phyloP scores from a whole-genome alignment of 805 yeast species.

The Yamadazyma olivae region DNA sequence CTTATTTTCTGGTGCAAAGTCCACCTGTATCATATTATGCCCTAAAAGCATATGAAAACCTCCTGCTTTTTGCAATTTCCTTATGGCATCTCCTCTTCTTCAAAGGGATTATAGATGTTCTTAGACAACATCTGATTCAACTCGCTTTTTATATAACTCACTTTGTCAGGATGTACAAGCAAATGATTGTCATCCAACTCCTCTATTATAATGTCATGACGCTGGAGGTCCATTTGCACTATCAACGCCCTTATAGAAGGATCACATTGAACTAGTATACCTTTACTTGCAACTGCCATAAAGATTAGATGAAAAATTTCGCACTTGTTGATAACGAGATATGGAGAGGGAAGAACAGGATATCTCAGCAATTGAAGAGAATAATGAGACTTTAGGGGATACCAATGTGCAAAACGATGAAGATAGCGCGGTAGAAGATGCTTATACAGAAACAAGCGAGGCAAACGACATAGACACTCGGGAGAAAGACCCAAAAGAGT shows the following conservation, averaged over 20 bases:
- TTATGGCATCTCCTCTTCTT: constrained; percentile 50
- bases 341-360: too few relatives aligned
- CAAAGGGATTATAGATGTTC: constrained; percentile 82
- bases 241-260: constrained; percentile 91
- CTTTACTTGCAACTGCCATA: constrained; percentile 44
- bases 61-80: too few relatives aligned
- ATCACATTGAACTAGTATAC: constrained; percentile 58
- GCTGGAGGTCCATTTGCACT: constrained; percentile 71
- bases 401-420: too few relatives aligned
- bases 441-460: too few relatives aligned
- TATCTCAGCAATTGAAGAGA: too few relatives aligned
- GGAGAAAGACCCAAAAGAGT: too few relatives aligned
- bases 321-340: background rate
- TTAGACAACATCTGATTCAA: constrained; percentile 72
- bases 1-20: too few relatives aligned
- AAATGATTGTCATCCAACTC: constrained; percentile 92
- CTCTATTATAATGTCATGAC: constrained; percentile 65
- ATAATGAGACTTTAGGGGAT: too few relatives aligned
- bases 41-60: too few relatives aligned
- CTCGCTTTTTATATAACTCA: constrained; percentile 73
- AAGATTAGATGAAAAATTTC: background rate
- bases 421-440: too few relatives aligned
- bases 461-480: too few relatives aligned
- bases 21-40: too few relatives aligned
- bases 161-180: constrained; percentile 73